A percentile compares a stretch with the other conserved stretches of the same genome.
Evolutionary conservation across 257 asterid species (phyloP).

Genomic region (Cruciata laevipes): DNA sequence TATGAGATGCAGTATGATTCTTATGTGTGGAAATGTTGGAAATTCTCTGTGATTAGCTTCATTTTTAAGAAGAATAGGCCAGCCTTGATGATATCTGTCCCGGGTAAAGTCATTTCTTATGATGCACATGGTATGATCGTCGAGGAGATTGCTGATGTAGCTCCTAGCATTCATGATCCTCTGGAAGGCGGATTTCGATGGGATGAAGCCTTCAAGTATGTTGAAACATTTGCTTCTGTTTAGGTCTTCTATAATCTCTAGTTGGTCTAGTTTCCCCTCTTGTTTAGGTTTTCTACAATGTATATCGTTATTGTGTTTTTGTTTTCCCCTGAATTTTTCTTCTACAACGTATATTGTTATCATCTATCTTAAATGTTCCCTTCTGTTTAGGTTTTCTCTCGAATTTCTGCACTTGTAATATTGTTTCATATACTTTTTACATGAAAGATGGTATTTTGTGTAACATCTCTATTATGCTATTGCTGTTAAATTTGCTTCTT

Average conservation of each 20-base stretch:
- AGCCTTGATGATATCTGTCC: background rate
- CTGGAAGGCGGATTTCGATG: background rate
- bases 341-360: too few species aligned
- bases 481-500: too few species aligned
- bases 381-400: too few species aligned
- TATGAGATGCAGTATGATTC: too few species aligned
- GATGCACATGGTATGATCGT: background rate
- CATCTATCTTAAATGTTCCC: too few species aligned
- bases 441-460: background rate
- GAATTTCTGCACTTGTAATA: too few species aligned
- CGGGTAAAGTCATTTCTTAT: conserved; percentile 8
- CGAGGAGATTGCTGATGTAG: conserved; percentile 6
- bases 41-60: background rate
- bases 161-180: background rate
- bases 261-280: too few species aligned
- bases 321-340: too few species aligned
- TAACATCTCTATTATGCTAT: background rate
- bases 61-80: background rate
- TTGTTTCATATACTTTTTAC: too few species aligned
- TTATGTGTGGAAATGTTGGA: background rate
- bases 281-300: too few species aligned
- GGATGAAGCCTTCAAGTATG: background rate
- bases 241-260: background rate
- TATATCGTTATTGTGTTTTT: too few species aligned
- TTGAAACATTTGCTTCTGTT: background rate